Percentiles rank a stretch among this genome's conserved stretches.
Evolutionary conservation across 2,329 filamentous ascomycete genomes (phyloP).

Genomic region (Diaporthe helianthi): DNA sequence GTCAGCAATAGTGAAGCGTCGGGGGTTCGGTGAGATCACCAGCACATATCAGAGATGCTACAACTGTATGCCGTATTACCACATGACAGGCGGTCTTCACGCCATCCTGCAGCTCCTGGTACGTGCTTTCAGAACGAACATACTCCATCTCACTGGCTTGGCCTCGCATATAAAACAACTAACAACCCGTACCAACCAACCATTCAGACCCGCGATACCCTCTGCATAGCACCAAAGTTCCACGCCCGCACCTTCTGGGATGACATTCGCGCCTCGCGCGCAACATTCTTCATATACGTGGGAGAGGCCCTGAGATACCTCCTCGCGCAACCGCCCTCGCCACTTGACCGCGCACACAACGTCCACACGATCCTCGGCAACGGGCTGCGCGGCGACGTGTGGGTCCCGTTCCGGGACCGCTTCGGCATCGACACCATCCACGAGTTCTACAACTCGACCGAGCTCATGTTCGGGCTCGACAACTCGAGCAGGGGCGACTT

Average conservation of each 20-base stretch:
- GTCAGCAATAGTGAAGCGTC: slow-evolving; percentile 38
- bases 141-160: slow-evolving; percentile 36
- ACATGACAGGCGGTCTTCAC: slow-evolving; percentile 73
- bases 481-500: slow-evolving; percentile 69
- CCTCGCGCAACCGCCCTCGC: slow-evolving; percentile 69
- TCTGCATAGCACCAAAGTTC: slow-evolving; percentile 72
- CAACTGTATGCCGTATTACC: slow-evolving; percentile 78
- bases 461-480: slow-evolving; percentile 70
- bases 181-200: neutral
- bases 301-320: slow-evolving; percentile 80
- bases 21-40: slow-evolving; percentile 25
- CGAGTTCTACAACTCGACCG: slow-evolving; percentile 82
- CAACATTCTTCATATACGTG: slow-evolving; percentile 79
- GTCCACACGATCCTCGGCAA: slow-evolving; percentile 70
- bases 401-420: slow-evolving; percentile 68
- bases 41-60: slow-evolving; percentile 68
- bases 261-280: slow-evolving; percentile 70
- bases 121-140: slow-evolving; percentile 42
- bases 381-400: slow-evolving; percentile 73
- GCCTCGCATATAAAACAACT: neutral
- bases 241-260: slow-evolving; percentile 74
- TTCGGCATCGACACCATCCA: slow-evolving; percentile 68
- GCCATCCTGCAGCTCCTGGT: slow-evolving; percentile 61
- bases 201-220: slow-evolving; percentile 52
- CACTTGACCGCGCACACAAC: slow-evolving; percentile 64